Conservation (phyloP, 441 rosid species). For the Hura crepitans region DNA sequence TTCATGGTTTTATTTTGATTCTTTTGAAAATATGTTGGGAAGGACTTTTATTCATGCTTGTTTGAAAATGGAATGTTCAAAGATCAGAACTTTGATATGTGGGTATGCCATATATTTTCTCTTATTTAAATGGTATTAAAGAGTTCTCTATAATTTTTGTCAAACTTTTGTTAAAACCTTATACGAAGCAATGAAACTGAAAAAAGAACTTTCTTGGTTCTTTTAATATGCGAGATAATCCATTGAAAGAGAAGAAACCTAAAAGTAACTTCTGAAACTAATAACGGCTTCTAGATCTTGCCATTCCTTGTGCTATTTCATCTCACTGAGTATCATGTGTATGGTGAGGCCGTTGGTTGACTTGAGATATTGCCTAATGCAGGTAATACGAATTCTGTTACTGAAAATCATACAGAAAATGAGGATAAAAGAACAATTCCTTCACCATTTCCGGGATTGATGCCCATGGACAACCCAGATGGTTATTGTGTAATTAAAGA, state of each 20-base stretch:
- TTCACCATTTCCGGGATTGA: conserved; percentile 44
- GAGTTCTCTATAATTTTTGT: neutral
- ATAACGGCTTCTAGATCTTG: neutral
- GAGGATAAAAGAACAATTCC: conserved; percentile 35
- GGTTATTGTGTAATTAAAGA: conserved; percentile 59
- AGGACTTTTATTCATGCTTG: neutral
- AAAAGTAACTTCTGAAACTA: neutral
- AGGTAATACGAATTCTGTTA: conserved; percentile 49
- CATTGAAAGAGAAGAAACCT: neutral
- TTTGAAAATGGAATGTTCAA: neutral
- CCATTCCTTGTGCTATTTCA: conserved; percentile 6
- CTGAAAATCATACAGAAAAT: conserved; percentile 36
- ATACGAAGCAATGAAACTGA: neutral
- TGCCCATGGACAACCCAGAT: conserved; percentile 60
- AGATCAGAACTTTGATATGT: neutral
- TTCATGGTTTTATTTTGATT: neutral
- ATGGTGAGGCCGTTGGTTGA: conserved; percentile 15
- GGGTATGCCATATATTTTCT: neutral
- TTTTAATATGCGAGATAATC: neutral
- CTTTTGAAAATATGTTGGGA: neutral
- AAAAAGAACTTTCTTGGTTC: neutral
- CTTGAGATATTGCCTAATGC: conserved; percentile 25
- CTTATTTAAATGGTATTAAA: no score
- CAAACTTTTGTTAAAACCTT: neutral
- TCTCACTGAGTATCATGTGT: neutral